Evolutionary conservation across 345 rosid species (phyloP).

Genomic region (Moricandia moricandioides): DNA sequence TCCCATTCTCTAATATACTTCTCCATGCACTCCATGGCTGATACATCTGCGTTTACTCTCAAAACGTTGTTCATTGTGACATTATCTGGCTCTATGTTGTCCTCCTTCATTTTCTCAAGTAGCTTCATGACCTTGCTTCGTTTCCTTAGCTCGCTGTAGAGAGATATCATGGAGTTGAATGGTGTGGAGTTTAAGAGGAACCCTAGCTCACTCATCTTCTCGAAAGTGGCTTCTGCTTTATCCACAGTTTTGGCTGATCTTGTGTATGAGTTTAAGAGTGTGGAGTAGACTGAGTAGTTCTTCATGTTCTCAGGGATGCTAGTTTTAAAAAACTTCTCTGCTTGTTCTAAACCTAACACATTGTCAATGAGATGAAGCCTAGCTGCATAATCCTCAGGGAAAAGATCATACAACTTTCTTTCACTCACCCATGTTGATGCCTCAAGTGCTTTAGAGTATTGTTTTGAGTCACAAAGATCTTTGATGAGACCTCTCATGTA

Average conservation of each 20-base stretch:
- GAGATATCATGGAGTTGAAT: neutral
- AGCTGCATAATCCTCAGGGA: neutral
- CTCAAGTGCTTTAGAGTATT: neutral
- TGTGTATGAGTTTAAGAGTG: neutral
- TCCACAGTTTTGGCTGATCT: neutral
- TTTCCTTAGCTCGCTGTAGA: neutral
- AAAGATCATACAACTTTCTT: neutral
- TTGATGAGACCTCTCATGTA: neutral
- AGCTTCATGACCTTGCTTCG: neutral
- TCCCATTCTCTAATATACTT: conserved; percentile 5
- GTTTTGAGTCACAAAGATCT: neutral
- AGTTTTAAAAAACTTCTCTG: neutral
- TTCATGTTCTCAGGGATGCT: neutral
- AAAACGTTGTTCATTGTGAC: conserved; percentile 7
- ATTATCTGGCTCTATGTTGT: neutral
- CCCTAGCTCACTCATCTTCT: neutral
- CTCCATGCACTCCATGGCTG: neutral
- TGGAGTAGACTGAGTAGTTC: neutral
- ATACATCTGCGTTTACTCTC: neutral
- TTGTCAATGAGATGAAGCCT: neutral
- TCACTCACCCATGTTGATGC: conserved; percentile 2
- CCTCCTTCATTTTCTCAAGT: neutral
- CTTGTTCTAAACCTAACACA: neutral
- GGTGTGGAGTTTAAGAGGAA: neutral
- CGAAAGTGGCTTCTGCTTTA: neutral